Base-by-base conservation (phyloP, 2,329 filamentous ascomycete species). In the Claviceps africana region DNA sequence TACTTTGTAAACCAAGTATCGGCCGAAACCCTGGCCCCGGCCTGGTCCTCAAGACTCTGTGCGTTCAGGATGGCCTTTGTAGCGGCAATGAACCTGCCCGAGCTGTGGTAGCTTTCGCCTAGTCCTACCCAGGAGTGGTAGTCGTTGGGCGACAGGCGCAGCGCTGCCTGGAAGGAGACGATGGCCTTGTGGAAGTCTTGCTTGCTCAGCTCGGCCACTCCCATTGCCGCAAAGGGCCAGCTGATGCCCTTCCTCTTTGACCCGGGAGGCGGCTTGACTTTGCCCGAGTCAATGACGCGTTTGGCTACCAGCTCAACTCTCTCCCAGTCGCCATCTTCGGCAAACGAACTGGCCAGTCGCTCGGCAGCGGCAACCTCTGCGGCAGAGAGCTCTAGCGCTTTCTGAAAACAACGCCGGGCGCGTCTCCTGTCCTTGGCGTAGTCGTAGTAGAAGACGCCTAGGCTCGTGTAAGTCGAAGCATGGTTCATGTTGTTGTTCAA, bases 71-170 rank as follows among this genome's bases (percentile, higher is more conserved):
- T 93, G 0, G 93, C 89, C 62, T 93, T 91, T 3, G 86, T 88
- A 0, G 93, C 91, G n/a, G 93, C 91, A 54, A 96, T 86, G 62
- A 94, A 94, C 56, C 91, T 79, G 10, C 93, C 91, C 17, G 90
- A 95, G 59, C 87, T 93, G 64, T 96, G 86, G 62, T 98, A 98
- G 62, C 89, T 95, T 69, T 98, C 93, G n/a, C 91, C 93, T 1
- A 98, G 76, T 1, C 93, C 93, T 25, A 98, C 86, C 81, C 91
- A 98, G 0, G 88, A 95, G 68, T 98, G 86, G 62, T 97, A 97
- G 66, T 97, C 88, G 43, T 83, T 74, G 0, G 90, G 88, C 2
- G 82, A 80, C 47, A 95, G 86, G 51, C 91, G 78, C 35, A 98
- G 73, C 11, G 93, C 90, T 1, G 88, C 82, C 62, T 97, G 86